Conservation (phyloP, 495 filamentous ascomycete species). For the Cercophora sp. region DNA sequence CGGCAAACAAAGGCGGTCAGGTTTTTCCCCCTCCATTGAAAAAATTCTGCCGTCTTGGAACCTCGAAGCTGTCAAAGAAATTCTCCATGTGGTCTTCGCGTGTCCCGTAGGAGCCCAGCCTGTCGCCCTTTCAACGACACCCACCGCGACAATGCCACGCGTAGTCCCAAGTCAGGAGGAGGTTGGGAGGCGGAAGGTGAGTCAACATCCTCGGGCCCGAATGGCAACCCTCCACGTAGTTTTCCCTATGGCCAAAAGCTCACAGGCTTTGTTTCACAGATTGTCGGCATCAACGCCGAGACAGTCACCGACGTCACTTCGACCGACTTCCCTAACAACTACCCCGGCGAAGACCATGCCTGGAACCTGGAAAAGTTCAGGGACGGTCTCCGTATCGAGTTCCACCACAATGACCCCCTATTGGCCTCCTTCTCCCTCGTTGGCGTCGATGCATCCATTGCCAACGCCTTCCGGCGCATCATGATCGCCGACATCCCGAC, state of each 20-base stretch:
- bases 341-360: slow-evolving; percentile 80
- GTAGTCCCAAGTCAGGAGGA: slow-evolving; percentile 38
- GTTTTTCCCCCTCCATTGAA: slow-evolving; percentile 26
- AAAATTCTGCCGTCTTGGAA: slow-evolving; percentile 28
- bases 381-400: slow-evolving; percentile 65
- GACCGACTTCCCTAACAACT: slow-evolving; percentile 78
- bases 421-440: slow-evolving; percentile 86
- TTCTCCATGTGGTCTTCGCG: slow-evolving; percentile 11
- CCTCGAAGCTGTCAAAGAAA: slow-evolving; percentile 15
- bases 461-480: slow-evolving; percentile 97
- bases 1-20: slow-evolving; percentile 23
- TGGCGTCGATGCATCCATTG: slow-evolving; percentile 85
- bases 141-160: slow-evolving; percentile 35
- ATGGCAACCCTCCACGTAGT: neutral
- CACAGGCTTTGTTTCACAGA: slow-evolving; percentile 42
- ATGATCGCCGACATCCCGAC: slow-evolving; percentile 92
- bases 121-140: slow-evolving; percentile 6
- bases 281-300: slow-evolving; percentile 80
- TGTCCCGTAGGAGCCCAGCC: neutral
- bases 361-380: slow-evolving; percentile 80
- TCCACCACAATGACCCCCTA: slow-evolving; percentile 71
- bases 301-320: slow-evolving; percentile 83
- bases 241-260: neutral
- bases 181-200: slow-evolving; percentile 39
- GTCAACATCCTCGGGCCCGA: neutral